Conservation (phyloP, 148 eudicot genomes). For the Vaccinium macrocarpon region DNA sequence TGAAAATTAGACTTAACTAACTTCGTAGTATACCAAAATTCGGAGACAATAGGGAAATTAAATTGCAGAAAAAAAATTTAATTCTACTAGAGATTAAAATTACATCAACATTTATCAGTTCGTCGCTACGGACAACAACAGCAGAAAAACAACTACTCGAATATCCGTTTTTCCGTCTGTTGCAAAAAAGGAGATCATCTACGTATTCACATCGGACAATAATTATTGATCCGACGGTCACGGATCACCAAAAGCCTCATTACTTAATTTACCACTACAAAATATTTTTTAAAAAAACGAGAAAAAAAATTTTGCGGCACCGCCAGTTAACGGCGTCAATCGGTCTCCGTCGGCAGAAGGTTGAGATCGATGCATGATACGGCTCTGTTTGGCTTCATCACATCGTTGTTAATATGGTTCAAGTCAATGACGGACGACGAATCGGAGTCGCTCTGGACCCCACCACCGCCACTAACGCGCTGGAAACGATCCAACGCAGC, state of each 20-base stretch:
- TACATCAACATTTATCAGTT: neutral
- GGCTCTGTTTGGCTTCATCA: conserved; percentile 17
- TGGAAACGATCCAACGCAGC: neutral
- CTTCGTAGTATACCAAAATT: too few species aligned
- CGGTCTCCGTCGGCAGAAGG: conserved; percentile 41
- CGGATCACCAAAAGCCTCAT: conserved; percentile 5
- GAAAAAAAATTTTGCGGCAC: neutral
- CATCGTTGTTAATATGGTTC: conserved; percentile 23
- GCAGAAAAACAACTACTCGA: neutral
- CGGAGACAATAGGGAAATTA: too few species aligned
- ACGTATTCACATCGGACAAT: conserved; percentile 4
- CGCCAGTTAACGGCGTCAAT: conserved; percentile 15
- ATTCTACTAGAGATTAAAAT: neutral
- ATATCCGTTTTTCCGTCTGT: neutral
- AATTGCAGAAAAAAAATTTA: neutral
- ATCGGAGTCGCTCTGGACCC: conserved; percentile 49
- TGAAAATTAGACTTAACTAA: too few species aligned
- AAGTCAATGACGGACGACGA: conserved; percentile 58
- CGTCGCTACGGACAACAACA: conserved; percentile 8
- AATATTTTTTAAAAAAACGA: neutral
- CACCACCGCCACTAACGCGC: conserved; percentile 14
- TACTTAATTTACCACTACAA: neutral
- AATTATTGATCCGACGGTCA: neutral
- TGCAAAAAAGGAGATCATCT: neutral
- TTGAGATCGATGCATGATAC: conserved; percentile 44